A percentile compares a stretch with the other conserved stretches of the same genome.
phyloP scores from a whole-genome alignment of 495 filamentous ascomycete genomes.

The Durotheca rogersii region DNA sequence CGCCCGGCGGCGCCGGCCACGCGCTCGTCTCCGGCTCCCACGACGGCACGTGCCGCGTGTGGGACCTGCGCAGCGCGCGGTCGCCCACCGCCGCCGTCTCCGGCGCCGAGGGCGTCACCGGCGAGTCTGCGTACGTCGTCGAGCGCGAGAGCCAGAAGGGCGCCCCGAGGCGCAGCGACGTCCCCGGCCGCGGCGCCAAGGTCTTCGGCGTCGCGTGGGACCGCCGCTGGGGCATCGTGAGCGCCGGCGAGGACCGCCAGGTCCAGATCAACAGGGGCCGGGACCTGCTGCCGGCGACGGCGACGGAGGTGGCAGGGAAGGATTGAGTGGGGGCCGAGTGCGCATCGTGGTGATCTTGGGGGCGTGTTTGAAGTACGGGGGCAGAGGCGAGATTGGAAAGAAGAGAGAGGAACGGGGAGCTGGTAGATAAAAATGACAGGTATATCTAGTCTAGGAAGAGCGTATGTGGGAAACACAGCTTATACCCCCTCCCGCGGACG shows the following conservation, averaged over 20 bases:
- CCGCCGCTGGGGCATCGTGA: slow-evolving; percentile 79
- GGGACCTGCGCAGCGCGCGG: slow-evolving; percentile 81
- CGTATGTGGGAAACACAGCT: too few species aligned
- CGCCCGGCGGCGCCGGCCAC: slow-evolving; percentile 74
- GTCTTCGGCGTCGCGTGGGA: slow-evolving; percentile 93
- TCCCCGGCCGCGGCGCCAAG: slow-evolving; percentile 61
- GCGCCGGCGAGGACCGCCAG: slow-evolving; percentile 85
- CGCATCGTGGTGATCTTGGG: too few species aligned
- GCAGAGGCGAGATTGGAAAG: too few species aligned
- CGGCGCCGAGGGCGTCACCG: slow-evolving; percentile 62
- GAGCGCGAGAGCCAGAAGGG: slow-evolving; percentile 62
- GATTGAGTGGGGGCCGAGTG: too few species aligned
- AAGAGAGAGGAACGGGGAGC: too few species aligned
- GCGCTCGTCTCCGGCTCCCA: slow-evolving; percentile 79
- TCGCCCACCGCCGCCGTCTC: slow-evolving; percentile 62
- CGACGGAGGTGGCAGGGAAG: neutral
- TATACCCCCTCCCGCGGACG: too few species aligned
- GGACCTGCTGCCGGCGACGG: slow-evolving; percentile 31
- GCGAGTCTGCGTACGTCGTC: slow-evolving; percentile 79
- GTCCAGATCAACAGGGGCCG: slow-evolving; percentile 82
- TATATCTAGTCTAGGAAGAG: too few species aligned
- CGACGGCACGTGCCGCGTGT: slow-evolving; percentile 87
- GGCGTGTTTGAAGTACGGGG: too few species aligned
- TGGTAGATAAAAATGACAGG: too few species aligned
- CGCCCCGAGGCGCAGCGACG: slow-evolving; percentile 63